Evolutionary conservation across 768 basidiomycete genomes (phyloP).

Genomic region (Termitomyces sp.): DNA sequence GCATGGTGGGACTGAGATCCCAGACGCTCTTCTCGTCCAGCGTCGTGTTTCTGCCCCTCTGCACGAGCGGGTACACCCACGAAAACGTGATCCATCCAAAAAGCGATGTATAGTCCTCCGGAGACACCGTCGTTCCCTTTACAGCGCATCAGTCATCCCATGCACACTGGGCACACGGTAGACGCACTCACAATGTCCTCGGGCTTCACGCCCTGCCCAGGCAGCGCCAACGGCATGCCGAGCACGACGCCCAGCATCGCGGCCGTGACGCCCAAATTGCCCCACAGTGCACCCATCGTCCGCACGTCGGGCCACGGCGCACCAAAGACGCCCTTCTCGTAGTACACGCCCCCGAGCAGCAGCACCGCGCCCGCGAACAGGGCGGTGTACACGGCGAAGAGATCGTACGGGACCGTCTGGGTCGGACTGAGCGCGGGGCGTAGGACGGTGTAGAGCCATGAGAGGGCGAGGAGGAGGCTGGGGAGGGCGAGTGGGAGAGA

Average conservation of each 20-base stretch:
- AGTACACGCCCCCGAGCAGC: conserved; percentile 51
- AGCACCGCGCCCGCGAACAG: conserved; percentile 45
- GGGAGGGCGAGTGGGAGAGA: conserved; percentile 27
- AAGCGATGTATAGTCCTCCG: conserved; percentile 74
- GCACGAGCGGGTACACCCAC: conserved; percentile 69
- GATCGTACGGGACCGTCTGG: conserved; percentile 58
- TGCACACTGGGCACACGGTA: too few relatives aligned
- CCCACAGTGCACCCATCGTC: conserved; percentile 23
- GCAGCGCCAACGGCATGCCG: conserved; percentile 64
- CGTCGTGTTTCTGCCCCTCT: conserved; percentile 46
- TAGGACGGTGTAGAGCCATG: conserved; percentile 67
- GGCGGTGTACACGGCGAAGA: conserved; percentile 54
- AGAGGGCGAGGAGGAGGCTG: conserved; percentile 43
- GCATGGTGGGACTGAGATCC: conserved; percentile 63
- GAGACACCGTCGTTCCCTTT: conserved; percentile 54
- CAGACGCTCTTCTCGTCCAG: conserved; percentile 73
- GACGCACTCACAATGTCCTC: conserved; percentile 58
- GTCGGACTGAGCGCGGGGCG: conserved; percentile 51
- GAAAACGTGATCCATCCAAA: conserved; percentile 69
- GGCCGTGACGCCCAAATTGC: conserved; percentile 42
- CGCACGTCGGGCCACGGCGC: conserved; percentile 35
- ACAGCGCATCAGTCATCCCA: neutral
- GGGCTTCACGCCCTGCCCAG: conserved; percentile 44
- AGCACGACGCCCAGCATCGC: conserved; percentile 44
- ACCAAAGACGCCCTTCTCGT: conserved; percentile 42